Base-by-base conservation (phyloP, 306 rosid species). In the Hippophae rhamnoides region DNA sequence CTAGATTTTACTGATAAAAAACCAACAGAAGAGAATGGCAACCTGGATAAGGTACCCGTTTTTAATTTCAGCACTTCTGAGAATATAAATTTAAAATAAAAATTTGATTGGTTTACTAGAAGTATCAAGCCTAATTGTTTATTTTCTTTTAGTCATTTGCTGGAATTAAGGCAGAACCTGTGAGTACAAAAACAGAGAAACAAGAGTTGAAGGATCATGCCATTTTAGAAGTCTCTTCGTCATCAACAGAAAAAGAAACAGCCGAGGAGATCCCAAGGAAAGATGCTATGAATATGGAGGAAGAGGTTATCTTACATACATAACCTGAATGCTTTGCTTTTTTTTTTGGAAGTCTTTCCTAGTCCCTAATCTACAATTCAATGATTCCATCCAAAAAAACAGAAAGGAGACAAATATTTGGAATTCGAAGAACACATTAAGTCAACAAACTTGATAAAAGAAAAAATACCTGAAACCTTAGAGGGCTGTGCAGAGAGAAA, bases 31-130 rank as follows among this genome's bases (percentile, higher is more conserved):
- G 71, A 68, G 8, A 26, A 49, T 23, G 14, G 45, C 42, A 46
- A 47, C 42, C 70, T 66, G 49, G n/a, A 56, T 51, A 71, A 75
- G 76, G 76, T 69, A 12, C 67, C 47, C 53, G 10, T 25, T 44
- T 59, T 18, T 9, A 10, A 43, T 46, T 45, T 31, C 5, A 47
- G 47, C 46, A 8, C 44, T 31, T 52, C 9, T 55, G 7, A 18
- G 9, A 51, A 26, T 6, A 25, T 11, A 8, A 50, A 49, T 11
- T 5, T 18, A 18, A 18, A 18, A 18, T 18, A 18, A 0, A 18
- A 18, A 18, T 18, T 5, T 46, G 18, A 56, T 13, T 69, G 9
- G 8, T 52, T 47, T 9, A 38, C 23, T 14, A 25, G 10, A 63
- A 40, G 3, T 13, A 58, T 10, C 42, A 41, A 38, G 2, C 13